Evolutionary conservation across 1,284 basidiomycete genomes (phyloP), one percentile per base, ranked within the genome.

Genomic region (Cutaneotrichosporon cavernicola): DNA sequence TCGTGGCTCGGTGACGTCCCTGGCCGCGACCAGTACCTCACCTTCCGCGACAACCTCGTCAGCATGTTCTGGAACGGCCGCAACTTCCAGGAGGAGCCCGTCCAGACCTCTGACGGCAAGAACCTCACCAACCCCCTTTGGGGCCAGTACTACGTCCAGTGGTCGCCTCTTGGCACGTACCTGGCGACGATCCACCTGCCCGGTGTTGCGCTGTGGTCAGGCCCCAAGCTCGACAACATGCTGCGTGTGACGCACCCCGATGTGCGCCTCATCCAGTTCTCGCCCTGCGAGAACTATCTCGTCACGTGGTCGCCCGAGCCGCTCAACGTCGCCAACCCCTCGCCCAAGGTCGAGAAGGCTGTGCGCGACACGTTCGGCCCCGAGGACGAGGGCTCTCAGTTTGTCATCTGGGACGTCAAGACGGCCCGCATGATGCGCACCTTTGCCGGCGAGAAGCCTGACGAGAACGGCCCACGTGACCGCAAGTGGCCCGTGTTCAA

Each of bases 261-360:
- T 65, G 94, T 96, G 72, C 93, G 95, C 80, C 85, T 99, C 55
- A 89, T 99, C 75, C 95, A 98, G 82, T 99, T 99, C 81, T 98
- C 95, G 32, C 95, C 97, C 6, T 91, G 91, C 83, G 97, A 99
- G 81, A 89, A 92, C 70, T 99, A 97, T 83, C 84, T 99, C 70
- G 92, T 97, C 73, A 99, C 97, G 50, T 99, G 96, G 93, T 97
- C 97, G 9, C 90, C 94, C 72, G 92, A 97, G 72, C 89, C 95
- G 22, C 96, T 99, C 73, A 90, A 95, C 43, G 89, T 90, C 47
- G 90, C 92, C 69, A 89, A 88, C 69, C 83, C 86, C 63, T 70
- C 75, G 53, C 75, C 81, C 22, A 76, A 81, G 65, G 88, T 91
- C 81, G 50, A 60, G 49, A 50, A 51, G 36, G 71, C 79, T 64